Percentiles rank a stretch among this genome's conserved stretches.
Conservation (phyloP, 768 basidiomycete species). For the Termitomyces sp. region DNA sequence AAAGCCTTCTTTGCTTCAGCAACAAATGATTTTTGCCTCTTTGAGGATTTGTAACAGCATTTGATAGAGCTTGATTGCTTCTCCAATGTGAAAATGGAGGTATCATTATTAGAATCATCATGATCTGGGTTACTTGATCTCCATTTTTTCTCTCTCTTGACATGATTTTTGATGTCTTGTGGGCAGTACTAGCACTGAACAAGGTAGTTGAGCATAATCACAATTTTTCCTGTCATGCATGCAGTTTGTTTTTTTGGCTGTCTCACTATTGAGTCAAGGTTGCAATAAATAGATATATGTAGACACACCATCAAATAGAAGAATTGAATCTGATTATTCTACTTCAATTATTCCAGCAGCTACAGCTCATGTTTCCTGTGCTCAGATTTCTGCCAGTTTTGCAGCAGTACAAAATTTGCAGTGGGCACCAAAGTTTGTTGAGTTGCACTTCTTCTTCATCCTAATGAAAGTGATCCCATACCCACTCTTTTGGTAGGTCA, state of each 20-base stretch:
- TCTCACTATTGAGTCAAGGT: background rate
- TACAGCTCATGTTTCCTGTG: background rate
- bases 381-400: conserved; percentile 6
- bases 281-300: background rate
- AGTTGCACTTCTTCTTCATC: conserved; percentile 8
- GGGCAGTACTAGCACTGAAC: too few relatives aligned
- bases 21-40: background rate
- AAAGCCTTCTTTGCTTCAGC: background rate
- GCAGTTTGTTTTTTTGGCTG: background rate
- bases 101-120: too few relatives aligned
- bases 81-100: background rate
- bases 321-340: background rate
- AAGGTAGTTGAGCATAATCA: too few relatives aligned
- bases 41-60: background rate
- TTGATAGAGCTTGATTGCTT: background rate
- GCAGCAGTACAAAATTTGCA: conserved; percentile 10
- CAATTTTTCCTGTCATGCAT: too few relatives aligned
- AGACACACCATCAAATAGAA: background rate
- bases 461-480: conserved; percentile 4
- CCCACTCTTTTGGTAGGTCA: background rate
- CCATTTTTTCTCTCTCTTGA: background rate
- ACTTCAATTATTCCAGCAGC: conserved; percentile 5
- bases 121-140: background rate
- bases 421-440: conserved; percentile 7
- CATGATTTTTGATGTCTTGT: background rate